Percentiles rank a stretch among this genome's conserved stretches.
phyloP scores from a whole-genome alignment of 306 rosid species.

The Sicyos baderoa region DNA sequence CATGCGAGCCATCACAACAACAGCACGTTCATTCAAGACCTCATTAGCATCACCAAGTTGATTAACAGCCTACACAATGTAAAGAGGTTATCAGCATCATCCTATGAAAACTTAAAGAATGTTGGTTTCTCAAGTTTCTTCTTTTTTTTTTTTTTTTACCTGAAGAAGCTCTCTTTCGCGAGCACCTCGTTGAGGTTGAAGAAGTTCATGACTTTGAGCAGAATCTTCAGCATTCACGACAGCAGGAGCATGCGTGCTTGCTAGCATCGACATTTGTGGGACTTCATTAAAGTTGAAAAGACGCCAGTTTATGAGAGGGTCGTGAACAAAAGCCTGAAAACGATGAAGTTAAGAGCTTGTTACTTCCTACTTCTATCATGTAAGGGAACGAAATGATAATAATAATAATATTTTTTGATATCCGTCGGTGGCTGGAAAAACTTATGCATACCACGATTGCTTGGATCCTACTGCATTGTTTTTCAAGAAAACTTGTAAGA shows the following conservation, averaged over 20 bases:
- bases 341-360: background rate
- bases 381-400: too few species aligned
- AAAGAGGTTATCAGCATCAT: conserved; percentile 15
- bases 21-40: conserved; percentile 94
- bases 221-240: conserved; percentile 72
- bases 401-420: too few species aligned
- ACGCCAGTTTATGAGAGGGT: conserved; percentile 99
- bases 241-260: conserved; percentile 56
- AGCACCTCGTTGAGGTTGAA: conserved; percentile 84
- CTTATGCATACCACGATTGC: too few species aligned
- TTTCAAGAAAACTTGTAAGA: too few species aligned
- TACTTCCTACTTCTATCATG: conserved; percentile 13
- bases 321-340: conserved; percentile 91
- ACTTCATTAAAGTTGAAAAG: conserved; percentile 97
- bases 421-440: too few species aligned
- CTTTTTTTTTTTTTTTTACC: conserved; percentile 54
- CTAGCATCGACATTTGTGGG: conserved; percentile 74
- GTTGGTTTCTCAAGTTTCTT: background rate
- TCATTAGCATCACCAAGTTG: conserved; percentile 98
- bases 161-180: conserved; percentile 97
- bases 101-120: conserved; percentile 6
- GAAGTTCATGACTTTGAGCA: conserved; percentile 58
- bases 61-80: conserved; percentile 64
- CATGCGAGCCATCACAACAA: conserved; percentile 98
- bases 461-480: too few species aligned